Evolutionary conservation across 2,329 filamentous ascomycete species (phyloP).

Genomic region (Epichloe typhina): DNA sequence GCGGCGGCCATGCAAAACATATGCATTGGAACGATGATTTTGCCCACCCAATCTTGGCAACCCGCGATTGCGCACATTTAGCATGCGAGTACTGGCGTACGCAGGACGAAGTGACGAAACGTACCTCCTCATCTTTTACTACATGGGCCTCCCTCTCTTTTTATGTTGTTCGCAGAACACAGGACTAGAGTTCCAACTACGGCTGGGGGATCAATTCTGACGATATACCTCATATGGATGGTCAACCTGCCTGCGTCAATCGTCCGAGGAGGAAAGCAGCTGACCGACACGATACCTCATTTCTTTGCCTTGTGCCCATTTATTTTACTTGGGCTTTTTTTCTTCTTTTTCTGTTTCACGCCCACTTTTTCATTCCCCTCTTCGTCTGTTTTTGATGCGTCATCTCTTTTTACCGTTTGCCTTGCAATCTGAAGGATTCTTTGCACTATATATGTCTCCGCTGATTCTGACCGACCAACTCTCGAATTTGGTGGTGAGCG

Average conservation of each 20-base stretch:
- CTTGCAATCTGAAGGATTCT: constrained; percentile 17
- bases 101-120: constrained; percentile 29
- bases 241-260: constrained; percentile 13
- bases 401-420: constrained; percentile 5
- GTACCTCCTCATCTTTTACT: constrained; percentile 19
- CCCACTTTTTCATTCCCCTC: not conserved
- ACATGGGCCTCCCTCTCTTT: constrained; percentile 7
- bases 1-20: constrained; percentile 11
- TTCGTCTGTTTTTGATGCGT: constrained; percentile 8
- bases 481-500: constrained; percentile 17
- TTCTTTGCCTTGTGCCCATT: constrained; percentile 13
- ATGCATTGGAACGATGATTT: constrained; percentile 19
- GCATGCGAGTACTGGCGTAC: constrained; percentile 23
- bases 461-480: constrained; percentile 16
- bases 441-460: constrained; percentile 20
- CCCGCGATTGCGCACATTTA: constrained; percentile 16
- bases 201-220: not conserved
- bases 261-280: constrained; percentile 13
- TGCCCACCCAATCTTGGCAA: constrained; percentile 16
- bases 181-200: not conserved
- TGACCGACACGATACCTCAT: constrained; percentile 24
- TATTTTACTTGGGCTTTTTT: constrained; percentile 5
- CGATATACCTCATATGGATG: constrained; percentile 11
- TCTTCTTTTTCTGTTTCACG: constrained; percentile 5
- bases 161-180: constrained; percentile 1